Percentiles rank a stretch among this genome's conserved stretches.
Evolutionary conservation across 1,284 basidiomycete genomes (phyloP).

Genomic region (Cutaneotrichosporon cavernicola): DNA sequence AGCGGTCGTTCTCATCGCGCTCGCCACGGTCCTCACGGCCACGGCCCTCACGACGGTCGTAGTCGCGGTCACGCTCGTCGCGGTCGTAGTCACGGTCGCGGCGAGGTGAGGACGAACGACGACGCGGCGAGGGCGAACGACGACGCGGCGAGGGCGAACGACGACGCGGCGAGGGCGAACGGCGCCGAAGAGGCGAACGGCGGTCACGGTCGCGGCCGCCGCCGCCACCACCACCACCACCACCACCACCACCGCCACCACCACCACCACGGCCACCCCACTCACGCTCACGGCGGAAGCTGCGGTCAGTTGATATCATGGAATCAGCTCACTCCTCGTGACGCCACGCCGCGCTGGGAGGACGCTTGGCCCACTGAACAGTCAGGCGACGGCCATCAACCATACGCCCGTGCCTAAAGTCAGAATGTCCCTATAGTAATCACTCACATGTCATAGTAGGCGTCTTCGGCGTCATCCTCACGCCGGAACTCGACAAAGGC

Average conservation of each 20-base stretch:
- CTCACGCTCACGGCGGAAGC: constrained; percentile 51
- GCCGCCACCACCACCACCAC: constrained; percentile 8
- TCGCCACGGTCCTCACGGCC: constrained; percentile 9
- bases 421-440: constrained; percentile 2
- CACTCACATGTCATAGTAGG: constrained; percentile 83
- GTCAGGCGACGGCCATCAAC: constrained; percentile 79
- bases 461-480: constrained; percentile 79
- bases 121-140: constrained; percentile 33
- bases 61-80: constrained; percentile 30
- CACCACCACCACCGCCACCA: constrained; percentile 9
- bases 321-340: constrained; percentile 58
- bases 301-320: constrained; percentile 27
- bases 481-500: constrained; percentile 87
- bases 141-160: constrained; percentile 36
- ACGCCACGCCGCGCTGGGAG: constrained; percentile 81
- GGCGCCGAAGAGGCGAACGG: constrained; percentile 16
- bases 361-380: constrained; percentile 88
- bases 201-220: constrained; percentile 24
- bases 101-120: constrained; percentile 34
- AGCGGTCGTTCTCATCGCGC: constrained; percentile 15
- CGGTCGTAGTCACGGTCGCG: constrained; percentile 33
- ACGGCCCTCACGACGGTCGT: constrained; percentile 32
- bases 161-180: constrained; percentile 19
- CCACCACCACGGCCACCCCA: constrained; percentile 32
- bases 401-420: constrained; percentile 70